Base-by-base conservation (phyloP, 2,329 filamentous ascomycete genomes). In the Aspergillus novoparasiticus region DNA sequence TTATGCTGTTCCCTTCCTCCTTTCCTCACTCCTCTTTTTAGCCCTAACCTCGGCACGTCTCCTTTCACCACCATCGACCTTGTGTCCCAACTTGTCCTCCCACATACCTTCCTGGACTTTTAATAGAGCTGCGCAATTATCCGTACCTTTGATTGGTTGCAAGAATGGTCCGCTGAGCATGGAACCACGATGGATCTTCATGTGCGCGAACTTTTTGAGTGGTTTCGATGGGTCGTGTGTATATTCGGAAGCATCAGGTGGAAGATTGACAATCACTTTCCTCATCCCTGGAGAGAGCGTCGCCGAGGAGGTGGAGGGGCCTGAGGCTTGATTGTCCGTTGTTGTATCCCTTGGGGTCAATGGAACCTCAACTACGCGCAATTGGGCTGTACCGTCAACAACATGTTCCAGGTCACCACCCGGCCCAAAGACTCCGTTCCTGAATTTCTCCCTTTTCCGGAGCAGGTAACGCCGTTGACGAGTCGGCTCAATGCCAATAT, bases 1-100 rank as follows among this genome's bases (percentile, higher is more conserved):
- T 6, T 32, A 69, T 65, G 64, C 65, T 34, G 64, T 68, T 45
- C 58, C 85, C 67, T 92, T 92, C 78, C 89, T 91, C 69, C 92
- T 89, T 81, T 94, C 91, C 41, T 89, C 89, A 58, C 91, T 88
- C 68, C 90, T 87, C 81, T 88, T 90, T 89, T 96, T 97, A 71
- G 94, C 93, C 72, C 92, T 86, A 58, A 97, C 89, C 81, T 96
- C 90, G 19, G 90, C 91, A 77, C 87, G 89, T 79, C 95, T 87
- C 78, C 95, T 89, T 84, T 99, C 95, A 84, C 95, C 95, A 74
- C 95, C 95, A 79, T 98, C 94, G 69, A 99, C 89, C 89, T 98
- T 98, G 73, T 88, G 88, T 32, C 95, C 94, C 72, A 89, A 86
- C 76, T 86, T 89, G 72, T 93, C 85, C 82, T 98, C 94, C 95